phyloP scores from a whole-genome alignment of 2,329 filamentous ascomycete genomes.

The Tympanopsis confertula region DNA sequence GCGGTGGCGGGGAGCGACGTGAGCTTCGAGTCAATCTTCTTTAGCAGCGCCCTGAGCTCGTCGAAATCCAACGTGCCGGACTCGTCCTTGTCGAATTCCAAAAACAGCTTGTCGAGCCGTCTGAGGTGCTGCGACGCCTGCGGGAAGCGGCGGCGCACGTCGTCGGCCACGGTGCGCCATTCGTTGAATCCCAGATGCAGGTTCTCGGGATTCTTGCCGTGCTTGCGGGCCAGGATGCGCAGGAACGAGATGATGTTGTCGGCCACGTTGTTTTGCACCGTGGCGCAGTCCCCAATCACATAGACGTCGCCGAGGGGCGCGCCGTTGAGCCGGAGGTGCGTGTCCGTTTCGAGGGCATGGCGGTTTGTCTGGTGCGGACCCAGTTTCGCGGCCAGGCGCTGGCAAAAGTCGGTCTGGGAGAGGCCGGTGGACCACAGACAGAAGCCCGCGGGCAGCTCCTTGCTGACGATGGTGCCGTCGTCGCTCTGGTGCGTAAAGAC shows the following conservation, averaged over 20 bases:
- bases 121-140: constrained; percentile 79
- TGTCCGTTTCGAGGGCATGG: constrained; percentile 88
- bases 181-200: constrained; percentile 76
- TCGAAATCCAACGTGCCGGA: constrained; percentile 87
- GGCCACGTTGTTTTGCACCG: constrained; percentile 92
- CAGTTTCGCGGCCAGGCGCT: constrained; percentile 65
- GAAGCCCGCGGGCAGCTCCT: constrained; percentile 91
- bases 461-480: constrained; percentile 64
- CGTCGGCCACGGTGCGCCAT: constrained; percentile 74
- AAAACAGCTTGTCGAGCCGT: constrained; percentile 81
- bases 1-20: constrained; percentile 91
- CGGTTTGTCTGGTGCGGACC: constrained; percentile 69
- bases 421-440: constrained; percentile 97
- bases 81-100: constrained; percentile 84
- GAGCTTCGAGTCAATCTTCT: constrained; percentile 87
- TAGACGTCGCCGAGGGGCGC: constrained; percentile 90
- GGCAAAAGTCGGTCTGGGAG: constrained; percentile 69
- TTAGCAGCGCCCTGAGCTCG: constrained; percentile 77
- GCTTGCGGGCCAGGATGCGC: constrained; percentile 80
- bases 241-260: constrained; percentile 86
- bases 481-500: constrained; percentile 74
- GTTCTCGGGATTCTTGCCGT: constrained; percentile 78
- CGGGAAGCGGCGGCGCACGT: constrained; percentile 80
- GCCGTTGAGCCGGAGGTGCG: constrained; percentile 79
- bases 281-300: constrained; percentile 88